These are phyloP conservation scores for Dendrothele bispora DNA, from an alignment of 768 basidiomycete genomes.

Conservation along the genomic window DNA sequence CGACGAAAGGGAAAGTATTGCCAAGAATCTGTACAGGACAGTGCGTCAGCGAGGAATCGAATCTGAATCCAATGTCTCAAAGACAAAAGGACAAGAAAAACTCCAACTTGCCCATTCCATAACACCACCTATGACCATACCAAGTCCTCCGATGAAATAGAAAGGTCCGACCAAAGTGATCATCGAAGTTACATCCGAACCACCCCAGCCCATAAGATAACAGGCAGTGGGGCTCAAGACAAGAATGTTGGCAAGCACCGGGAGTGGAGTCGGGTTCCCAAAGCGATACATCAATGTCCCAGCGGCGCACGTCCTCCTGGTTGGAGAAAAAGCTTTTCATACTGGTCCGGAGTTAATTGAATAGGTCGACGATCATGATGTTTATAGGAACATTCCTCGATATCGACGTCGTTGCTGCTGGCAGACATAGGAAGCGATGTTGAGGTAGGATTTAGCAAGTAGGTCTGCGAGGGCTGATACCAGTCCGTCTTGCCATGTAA, in stretches of 20 bases:
- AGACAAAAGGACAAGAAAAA: not conserved
- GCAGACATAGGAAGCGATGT: no score
- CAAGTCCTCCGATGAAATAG: slow-evolving; percentile 15
- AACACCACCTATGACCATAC: slow-evolving; percentile 13
- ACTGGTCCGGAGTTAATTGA: slow-evolving; percentile 10
- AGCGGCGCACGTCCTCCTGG: slow-evolving; percentile 10
- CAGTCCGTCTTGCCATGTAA: no score
- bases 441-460: no score
- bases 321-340: slow-evolving; percentile 14
- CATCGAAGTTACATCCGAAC: slow-evolving; percentile 8
- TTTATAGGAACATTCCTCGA: slow-evolving; percentile 11
- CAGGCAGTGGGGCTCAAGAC: slow-evolving; percentile 12
- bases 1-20: slow-evolving; percentile 15
- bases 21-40: slow-evolving; percentile 10
- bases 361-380: slow-evolving; percentile 1
- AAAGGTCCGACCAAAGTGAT: slow-evolving; percentile 9
- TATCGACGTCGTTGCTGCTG: no score
- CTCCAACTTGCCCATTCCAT: slow-evolving; percentile 13
- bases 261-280: slow-evolving; percentile 14
- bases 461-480: no score
- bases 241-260: slow-evolving; percentile 13
- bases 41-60: not conserved
- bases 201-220: slow-evolving; percentile 14
- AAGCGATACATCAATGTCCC: no score
- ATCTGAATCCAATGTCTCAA: not conserved